A percentile compares a stretch with the other conserved stretches of the same genome.
Conservation (phyloP, 2,329 filamentous ascomycete species). For the Verticillium nubilum region DNA sequence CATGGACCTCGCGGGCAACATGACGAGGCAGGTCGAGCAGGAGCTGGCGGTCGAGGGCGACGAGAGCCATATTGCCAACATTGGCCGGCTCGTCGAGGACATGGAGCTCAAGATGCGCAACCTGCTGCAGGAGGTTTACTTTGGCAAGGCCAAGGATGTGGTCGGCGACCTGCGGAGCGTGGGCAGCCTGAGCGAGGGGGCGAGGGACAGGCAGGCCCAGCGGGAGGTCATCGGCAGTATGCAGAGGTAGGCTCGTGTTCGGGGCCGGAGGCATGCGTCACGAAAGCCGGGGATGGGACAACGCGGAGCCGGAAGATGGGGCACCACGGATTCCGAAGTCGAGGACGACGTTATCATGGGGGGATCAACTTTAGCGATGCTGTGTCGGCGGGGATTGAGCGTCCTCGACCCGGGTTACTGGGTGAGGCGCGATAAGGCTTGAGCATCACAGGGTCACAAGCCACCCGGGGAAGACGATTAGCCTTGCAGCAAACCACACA, state of each 20-base stretch:
- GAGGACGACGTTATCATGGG: no score
- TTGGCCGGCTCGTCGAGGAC: constrained; percentile 90
- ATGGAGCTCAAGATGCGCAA: constrained; percentile 99
- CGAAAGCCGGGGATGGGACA: no score
- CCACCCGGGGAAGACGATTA: no score
- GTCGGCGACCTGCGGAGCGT: constrained; percentile 92
- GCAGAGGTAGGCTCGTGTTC: constrained; percentile 30
- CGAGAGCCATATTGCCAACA: constrained; percentile 90
- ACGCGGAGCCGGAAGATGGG: no score
- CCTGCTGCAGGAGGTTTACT: constrained; percentile 96
- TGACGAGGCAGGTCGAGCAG: constrained; percentile 93
- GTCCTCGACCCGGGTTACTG: no score
- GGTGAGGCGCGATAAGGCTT: no score
- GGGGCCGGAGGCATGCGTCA: no score
- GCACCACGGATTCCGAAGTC: no score
- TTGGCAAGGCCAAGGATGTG: constrained; percentile 98
- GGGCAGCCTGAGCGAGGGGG: constrained; percentile 75
- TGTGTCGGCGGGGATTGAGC: no score
- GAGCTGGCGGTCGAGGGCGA: constrained; percentile 87
- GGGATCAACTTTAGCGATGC: no score
- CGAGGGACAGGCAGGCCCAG: constrained; percentile 78
- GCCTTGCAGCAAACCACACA: no score
- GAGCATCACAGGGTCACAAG: no score
- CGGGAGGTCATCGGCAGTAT: constrained; percentile 76
- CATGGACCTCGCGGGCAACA: constrained; percentile 92